A percentile compares a stretch with the other conserved stretches of the same genome.
phyloP scores from a whole-genome alignment of 2,329 filamentous ascomycete genomes.

The Fusarium pilosicola region DNA sequence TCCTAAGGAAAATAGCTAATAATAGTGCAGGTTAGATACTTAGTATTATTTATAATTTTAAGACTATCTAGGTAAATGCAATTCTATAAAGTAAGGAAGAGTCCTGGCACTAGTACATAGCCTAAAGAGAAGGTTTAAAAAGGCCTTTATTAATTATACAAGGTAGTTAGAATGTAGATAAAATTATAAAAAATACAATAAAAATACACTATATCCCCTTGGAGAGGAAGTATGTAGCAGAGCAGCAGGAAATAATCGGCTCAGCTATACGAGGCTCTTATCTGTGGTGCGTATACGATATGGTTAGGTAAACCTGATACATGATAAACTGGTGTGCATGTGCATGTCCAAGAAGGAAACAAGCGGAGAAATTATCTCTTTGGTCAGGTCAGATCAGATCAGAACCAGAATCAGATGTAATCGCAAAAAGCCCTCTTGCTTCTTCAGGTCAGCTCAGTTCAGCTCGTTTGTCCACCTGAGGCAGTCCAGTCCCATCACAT shows the following conservation, averaged over 20 bases:
- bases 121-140: too few relatives aligned
- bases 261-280: constrained; percentile 30
- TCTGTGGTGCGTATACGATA: constrained; percentile 1
- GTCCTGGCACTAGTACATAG: too few relatives aligned
- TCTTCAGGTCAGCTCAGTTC: constrained; percentile 8
- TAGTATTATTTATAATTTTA: too few relatives aligned
- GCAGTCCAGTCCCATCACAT: not conserved
- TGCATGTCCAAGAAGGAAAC: not conserved
- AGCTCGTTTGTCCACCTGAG: constrained; percentile 7
- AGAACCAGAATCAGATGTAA: not conserved
- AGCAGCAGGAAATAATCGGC: constrained; percentile 5
- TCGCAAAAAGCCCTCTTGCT: not conserved
- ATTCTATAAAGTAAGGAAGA: too few relatives aligned
- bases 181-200: too few relatives aligned
- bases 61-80: too few relatives aligned
- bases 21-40: too few relatives aligned
- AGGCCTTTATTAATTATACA: too few relatives aligned
- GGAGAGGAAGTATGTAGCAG: not conserved
- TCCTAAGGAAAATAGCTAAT: too few relatives aligned
- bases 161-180: too few relatives aligned
- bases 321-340: not conserved
- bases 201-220: too few relatives aligned
- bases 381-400: not conserved
- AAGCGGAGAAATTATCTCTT: not conserved
- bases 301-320: not conserved